Evolutionary conservation across 179 eudicot genomes (phyloP).

Genomic region (Kewa caespitosa): DNA sequence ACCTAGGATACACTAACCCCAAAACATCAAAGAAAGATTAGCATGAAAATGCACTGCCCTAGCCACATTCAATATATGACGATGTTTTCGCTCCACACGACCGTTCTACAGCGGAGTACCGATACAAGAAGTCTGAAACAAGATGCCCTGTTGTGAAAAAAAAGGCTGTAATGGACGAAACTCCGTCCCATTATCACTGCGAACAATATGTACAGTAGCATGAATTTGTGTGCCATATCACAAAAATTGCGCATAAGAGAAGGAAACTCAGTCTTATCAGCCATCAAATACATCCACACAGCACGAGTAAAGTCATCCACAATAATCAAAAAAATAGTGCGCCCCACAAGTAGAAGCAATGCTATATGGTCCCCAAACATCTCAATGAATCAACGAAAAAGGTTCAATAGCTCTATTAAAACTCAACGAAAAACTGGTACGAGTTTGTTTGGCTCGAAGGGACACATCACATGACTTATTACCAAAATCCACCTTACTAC

Average conservation of each 20-base stretch:
- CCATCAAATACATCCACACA: neutral
- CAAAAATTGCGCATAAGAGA: neutral
- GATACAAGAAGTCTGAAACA: neutral
- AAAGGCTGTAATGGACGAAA: neutral
- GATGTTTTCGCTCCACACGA: neutral
- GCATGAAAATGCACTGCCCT: neutral
- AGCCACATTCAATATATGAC: neutral
- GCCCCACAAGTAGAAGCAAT: neutral
- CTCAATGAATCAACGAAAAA: neutral
- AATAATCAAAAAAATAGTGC: neutral
- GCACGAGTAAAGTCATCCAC: neutral
- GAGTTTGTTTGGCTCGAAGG: neutral
- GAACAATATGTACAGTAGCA: neutral
- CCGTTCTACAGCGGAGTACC: neutral
- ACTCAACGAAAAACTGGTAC: neutral
- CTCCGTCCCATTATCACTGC: neutral
- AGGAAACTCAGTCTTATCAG: neutral
- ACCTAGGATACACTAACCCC: neutral
- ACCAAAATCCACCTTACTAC: neutral
- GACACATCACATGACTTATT: neutral
- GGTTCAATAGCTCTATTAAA: neutral
- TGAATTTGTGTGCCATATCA: neutral
- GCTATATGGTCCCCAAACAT: neutral
- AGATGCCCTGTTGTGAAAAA: neutral
- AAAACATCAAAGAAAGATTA: neutral